Base-by-base conservation (phyloP, 176 grass and related monocot genomes). In the Puya raimondii region DNA sequence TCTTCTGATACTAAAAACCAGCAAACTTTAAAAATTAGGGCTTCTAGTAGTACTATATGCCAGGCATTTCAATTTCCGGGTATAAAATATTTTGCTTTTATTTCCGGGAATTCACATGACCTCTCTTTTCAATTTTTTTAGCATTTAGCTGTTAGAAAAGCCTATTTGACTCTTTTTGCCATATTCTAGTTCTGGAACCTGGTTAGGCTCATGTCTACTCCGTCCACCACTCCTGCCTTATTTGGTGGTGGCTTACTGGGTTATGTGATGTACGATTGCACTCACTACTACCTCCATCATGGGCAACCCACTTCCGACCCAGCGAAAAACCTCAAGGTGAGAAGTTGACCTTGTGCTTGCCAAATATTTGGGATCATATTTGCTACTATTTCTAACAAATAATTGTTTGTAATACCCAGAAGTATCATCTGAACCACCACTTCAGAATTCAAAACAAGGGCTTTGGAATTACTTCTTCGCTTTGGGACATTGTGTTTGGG, bases 251-350 rank as follows among this genome's bases (percentile, higher is more conserved):
- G 88, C 18, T 66, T 96, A 26, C 80, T 96, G 75, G 92, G 92
- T 23, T 96, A 96, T 75, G 85, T 96, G 76, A 87, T 89, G 69
- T 96, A 96, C 70, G 92, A 96, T 74, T 96, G 92, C 75, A 96
- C 85, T 49, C 88, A 89, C 72, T 91, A 96, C 73, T 96, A 91
- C 70, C 64, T 96, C 70, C 92, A 96, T 72, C 92, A 96, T 73
- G 92, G 88, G 18, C 88, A 91, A 58, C 92, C 92, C 82, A 88
- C 88, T 73, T 80, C 61, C 49, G 77, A 89, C 20, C 81, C 88
- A 64, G 86, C 76, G 2, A 91, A 91, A 61, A 63, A 89, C 79
- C 80, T 96, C 56, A 96, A 96, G 92, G 90, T 89, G 52, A 81
- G 16, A 51, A 75, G 72, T 16, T 47, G 14, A 77, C 65, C 63